A percentile compares a stretch with the other conserved stretches of the same genome.
phyloP scores from a whole-genome alignment of 306 rosid genomes.

The Echinosophora koreensis region DNA sequence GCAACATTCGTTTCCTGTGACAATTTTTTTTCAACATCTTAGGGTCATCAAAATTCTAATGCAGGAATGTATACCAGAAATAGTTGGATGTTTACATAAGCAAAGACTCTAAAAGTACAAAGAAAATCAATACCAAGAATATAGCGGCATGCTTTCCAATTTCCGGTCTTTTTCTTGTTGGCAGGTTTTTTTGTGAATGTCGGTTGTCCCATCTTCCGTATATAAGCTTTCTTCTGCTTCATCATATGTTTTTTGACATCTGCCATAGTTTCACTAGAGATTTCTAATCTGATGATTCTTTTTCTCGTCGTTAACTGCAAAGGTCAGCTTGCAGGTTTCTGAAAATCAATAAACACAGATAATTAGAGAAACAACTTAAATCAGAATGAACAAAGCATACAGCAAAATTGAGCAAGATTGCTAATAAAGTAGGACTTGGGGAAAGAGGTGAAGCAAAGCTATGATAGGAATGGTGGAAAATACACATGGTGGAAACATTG shows the following conservation, averaged over 20 bases:
- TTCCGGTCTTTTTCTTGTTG: conserved; percentile 70
- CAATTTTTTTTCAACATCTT: conserved; percentile 32
- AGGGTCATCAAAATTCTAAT: background rate
- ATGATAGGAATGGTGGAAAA: background rate
- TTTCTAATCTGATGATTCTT: conserved; percentile 15
- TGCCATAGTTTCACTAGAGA: conserved; percentile 45
- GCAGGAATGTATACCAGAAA: background rate
- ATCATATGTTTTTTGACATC: conserved; percentile 48
- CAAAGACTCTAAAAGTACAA: background rate
- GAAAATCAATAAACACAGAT: conserved; percentile 6
- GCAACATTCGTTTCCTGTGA: conserved; percentile 77
- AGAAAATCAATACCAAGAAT: conserved; percentile 67
- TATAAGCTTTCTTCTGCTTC: conserved; percentile 56
- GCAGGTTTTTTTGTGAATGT: conserved; percentile 66
- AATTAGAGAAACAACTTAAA: conserved; percentile 1
- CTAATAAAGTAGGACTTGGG: background rate
- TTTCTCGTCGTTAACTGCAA: conserved; percentile 10
- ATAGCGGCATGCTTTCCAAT: conserved; percentile 77
- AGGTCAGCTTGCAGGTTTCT: background rate
- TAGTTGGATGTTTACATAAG: background rate
- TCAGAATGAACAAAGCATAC: background rate
- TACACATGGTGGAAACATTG: background rate
- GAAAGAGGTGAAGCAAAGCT: background rate
- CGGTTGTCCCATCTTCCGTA: conserved; percentile 75
- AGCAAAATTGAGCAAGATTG: conserved; percentile 12